Evolutionary conservation across 169 alveolate genomes (phyloP).

Genomic region (Plasmodium gonderi): DNA sequence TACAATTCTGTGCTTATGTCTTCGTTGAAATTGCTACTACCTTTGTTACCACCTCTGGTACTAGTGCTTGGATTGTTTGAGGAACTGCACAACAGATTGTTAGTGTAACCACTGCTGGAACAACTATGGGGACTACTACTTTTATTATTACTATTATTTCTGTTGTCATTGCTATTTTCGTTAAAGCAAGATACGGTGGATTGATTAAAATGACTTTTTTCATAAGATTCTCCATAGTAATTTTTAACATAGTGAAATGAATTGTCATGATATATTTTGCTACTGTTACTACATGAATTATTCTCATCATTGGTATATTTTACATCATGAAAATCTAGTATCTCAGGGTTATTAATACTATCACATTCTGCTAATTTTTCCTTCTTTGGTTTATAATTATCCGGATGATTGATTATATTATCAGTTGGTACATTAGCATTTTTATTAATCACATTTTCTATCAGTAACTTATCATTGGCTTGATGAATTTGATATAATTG

Average conservation of each 20-base stretch:
- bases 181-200: background rate
- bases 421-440: background rate
- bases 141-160: background rate
- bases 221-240: slow-evolving; percentile 17
- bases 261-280: slow-evolving; percentile 33
- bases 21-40: background rate
- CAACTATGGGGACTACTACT: too few species aligned
- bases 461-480: background rate
- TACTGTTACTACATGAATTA: background rate
- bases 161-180: background rate
- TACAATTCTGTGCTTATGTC: background rate
- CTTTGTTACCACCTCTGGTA: background rate
- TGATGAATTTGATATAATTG: background rate
- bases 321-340: slow-evolving; percentile 11
- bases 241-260: slow-evolving; percentile 1
- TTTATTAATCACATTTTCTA: background rate
- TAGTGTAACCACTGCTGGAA: too few species aligned
- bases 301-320: slow-evolving; percentile 7
- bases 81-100: background rate
- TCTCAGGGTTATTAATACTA: background rate
- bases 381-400: background rate
- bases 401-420: slow-evolving; percentile 22
- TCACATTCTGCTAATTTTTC: background rate
- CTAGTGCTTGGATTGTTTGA: background rate
- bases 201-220: slow-evolving; percentile 1